These are phyloP conservation scores for Physcia stellaris DNA, from an alignment of 495 filamentous ascomycete species.

Conservation along the genomic window DNA sequence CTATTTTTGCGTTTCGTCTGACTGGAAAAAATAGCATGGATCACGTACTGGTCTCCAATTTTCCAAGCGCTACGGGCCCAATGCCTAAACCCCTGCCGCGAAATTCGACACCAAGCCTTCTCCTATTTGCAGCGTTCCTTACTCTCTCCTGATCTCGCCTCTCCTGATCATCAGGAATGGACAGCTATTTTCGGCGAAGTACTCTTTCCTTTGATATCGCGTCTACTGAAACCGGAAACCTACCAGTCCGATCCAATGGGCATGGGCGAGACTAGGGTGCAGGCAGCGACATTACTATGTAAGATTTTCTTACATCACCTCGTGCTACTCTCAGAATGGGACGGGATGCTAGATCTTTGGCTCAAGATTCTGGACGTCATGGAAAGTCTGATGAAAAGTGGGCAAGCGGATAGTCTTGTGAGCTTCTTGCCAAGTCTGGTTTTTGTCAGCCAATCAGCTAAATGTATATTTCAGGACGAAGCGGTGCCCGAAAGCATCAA, in stretches of 20 bases:
- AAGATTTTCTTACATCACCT: conserved; percentile 95
- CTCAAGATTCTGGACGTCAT: conserved; percentile 85
- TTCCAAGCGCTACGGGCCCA: conserved; percentile 78
- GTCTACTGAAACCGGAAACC: conserved; percentile 86
- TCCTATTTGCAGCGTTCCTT: conserved; percentile 77
- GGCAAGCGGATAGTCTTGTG: conserved; percentile 81
- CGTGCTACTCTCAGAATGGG: conserved; percentile 67
- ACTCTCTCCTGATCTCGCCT: conserved; percentile 64
- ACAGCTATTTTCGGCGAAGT: conserved; percentile 89
- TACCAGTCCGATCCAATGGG: conserved; percentile 84
- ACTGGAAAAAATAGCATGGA: conserved; percentile 56
- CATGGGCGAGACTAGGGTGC: conserved; percentile 91
- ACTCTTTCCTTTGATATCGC: conserved; percentile 82
- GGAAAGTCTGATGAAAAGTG: conserved; percentile 92
- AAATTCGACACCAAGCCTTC: conserved; percentile 80
- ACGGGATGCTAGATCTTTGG: conserved; percentile 92
- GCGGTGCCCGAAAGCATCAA: conserved; percentile 92
- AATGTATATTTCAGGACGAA: conserved; percentile 79
- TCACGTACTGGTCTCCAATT: conserved; percentile 94
- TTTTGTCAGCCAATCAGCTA: no score
- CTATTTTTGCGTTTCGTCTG: not conserved
- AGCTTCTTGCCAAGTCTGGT: no score
- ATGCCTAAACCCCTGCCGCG: conserved; percentile 89
- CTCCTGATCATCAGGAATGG: conserved; percentile 74
- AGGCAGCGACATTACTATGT: conserved; percentile 80